Evolutionary conservation across 208 protist species (phyloP), one percentile per base, ranked within the genome.

Genomic region (Lotmaria passim): DNA sequence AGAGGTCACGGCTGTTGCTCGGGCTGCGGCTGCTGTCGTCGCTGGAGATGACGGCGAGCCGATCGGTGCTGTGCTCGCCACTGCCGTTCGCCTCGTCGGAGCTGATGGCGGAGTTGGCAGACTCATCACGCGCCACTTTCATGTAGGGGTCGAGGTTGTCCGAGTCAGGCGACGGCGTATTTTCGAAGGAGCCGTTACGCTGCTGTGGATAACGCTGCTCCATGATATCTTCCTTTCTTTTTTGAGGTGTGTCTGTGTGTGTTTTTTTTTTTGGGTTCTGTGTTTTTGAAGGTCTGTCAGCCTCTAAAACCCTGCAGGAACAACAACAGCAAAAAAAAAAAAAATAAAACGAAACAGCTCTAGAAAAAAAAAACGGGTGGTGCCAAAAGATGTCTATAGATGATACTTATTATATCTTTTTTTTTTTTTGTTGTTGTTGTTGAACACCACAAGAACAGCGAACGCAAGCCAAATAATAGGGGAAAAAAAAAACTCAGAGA

Each of bases 21-120:
- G n/a, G 41, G 31, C 61, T 68, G 31, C 60, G 64, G 55, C 53
- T 75, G 46, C 52, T 70, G 55, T 39, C 44, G 31, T n/a, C 28
- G 51, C 47, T 70, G 21, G 53, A 69, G 28, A 48, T 74, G 61
- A 60, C 57, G 23, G 57, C 56, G 50, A 64, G 57, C 14, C 23
- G 53, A 30, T 63, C 56, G 47, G 52, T 63, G 51, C 55, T 44
- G 31, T 74, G 69, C 36, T 46, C 68, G 41, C 55, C 43, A 10
- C 55, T 33, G 51, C 60, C 60, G 23, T 48, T 28, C 24, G 11
- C 52, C 28, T 47, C 61, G 53, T 69, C 53, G 46, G 36, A 47
- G 53, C 24, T 64, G 26, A 64, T 23, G 7, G 41, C 23, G 34
- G 70, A 69, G 70, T 23, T 50, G 14, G 41, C 10, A 23, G 74